phyloP scores from a whole-genome alignment of 2,329 filamentous ascomycete genomes.

The Cordyceps cicadae region DNA sequence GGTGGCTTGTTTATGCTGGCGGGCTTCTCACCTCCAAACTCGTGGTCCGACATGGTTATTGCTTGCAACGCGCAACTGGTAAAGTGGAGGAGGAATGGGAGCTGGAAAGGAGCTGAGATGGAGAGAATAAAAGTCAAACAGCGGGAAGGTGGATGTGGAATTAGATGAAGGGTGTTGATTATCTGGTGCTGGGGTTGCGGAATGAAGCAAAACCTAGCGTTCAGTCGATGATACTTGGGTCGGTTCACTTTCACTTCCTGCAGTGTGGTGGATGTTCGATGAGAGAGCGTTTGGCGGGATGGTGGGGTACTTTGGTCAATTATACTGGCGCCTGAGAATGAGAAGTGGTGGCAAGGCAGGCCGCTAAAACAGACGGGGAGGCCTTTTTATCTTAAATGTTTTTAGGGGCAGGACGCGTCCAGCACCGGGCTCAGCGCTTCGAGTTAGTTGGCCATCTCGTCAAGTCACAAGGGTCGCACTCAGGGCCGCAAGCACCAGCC shows the following conservation, averaged over 20 bases:
- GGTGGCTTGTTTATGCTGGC: not conserved
- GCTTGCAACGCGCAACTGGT: not conserved
- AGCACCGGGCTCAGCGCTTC: not conserved
- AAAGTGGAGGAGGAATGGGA: not conserved
- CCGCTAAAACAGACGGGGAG: not conserved
- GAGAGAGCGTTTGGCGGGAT: slow-evolving; percentile 6
- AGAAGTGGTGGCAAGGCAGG: not conserved
- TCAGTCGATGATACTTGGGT: not conserved
- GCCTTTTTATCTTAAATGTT: not conserved
- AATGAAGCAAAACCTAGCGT: not conserved
- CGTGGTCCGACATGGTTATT: slow-evolving; percentile 53
- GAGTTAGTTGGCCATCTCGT: not conserved
- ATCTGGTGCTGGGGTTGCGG: not conserved
- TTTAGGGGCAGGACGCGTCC: not conserved
- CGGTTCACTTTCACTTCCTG: not conserved
- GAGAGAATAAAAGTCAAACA: not conserved
- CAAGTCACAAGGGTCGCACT: not conserved
- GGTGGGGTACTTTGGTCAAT: slow-evolving; percentile 5
- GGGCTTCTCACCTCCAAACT: slow-evolving; percentile 49
- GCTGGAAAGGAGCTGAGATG: not conserved
- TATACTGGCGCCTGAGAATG: not conserved
- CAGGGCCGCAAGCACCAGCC: not conserved
- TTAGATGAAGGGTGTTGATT: not conserved
- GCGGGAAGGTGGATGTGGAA: not conserved
- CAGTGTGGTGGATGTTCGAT: not conserved